Evolutionary conservation across 148 eudicot species (phyloP).

Genomic region (Heliamphora exappendiculata): DNA sequence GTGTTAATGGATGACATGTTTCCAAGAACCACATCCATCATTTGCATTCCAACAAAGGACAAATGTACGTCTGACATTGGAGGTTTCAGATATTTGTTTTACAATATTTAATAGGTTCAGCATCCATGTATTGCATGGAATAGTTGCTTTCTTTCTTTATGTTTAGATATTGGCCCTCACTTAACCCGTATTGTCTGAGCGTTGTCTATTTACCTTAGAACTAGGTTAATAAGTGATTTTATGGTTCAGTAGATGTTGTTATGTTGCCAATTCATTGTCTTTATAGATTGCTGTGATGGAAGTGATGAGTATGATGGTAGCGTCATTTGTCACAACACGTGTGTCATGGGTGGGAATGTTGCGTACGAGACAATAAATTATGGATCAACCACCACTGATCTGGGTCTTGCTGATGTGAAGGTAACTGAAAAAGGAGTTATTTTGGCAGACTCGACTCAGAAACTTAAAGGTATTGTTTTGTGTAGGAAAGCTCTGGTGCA

Average conservation of each 20-base stretch:
- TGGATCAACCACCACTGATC: conserved; percentile 18
- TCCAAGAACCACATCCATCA: background rate
- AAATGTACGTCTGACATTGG: background rate
- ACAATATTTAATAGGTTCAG: background rate
- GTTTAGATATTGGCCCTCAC: background rate
- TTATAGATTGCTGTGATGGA: conserved; percentile 93
- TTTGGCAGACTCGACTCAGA: conserved; percentile 40
- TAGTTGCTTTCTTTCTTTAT: background rate
- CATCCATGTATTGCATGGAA: background rate
- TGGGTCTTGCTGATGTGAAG: conserved; percentile 16
- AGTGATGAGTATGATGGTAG: conserved; percentile 83
- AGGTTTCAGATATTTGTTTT: background rate
- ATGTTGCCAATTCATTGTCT: background rate
- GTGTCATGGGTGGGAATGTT: conserved; percentile 79
- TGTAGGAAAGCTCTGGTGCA: background rate
- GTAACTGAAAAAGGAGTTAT: conserved; percentile 25
- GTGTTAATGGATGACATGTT: background rate
- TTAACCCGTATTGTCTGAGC: background rate
- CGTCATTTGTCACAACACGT: conserved; percentile 62
- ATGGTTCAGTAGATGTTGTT: background rate
- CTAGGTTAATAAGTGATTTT: background rate
- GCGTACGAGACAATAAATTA: conserved; percentile 37
- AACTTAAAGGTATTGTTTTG: conserved; percentile 41
- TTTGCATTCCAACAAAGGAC: background rate
- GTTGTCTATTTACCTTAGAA: background rate